Base-by-base conservation (phyloP, 768 basidiomycete genomes). In the Xerocomellus dryophilus region DNA sequence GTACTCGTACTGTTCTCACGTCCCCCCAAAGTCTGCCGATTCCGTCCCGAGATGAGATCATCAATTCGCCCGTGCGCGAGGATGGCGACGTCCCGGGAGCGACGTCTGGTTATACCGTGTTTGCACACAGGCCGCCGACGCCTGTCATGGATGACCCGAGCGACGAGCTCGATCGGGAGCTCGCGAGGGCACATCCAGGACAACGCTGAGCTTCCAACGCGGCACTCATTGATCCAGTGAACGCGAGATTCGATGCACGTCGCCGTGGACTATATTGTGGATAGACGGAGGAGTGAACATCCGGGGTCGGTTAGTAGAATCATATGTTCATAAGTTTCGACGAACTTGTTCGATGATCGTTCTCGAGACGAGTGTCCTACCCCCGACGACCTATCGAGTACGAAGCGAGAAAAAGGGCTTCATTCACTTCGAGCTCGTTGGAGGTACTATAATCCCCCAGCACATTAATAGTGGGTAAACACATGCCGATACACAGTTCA, bases 101-200 rank as follows among this genome's bases (percentile, higher is more conserved):
- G 27, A 91, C 88, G 4, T 90, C 85, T 47, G 73, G 83, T 45
- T 90, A 78, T 66, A 86, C 86, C 11, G 75, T 78, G 2, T 65
- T 74, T 9, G 49, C 63, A 8, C 69, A 70, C 48, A 78, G 81
- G 46, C 76, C 82, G 4, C 72, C 80, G n/a, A 85, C 79, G 62
- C 90, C 88, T 0, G 76, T 90, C 56, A 81, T 90, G 76, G 92
- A 94, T 59, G 85, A 93, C 63, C 92, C 92, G 7, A 89, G 87
- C 54, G 86, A 84, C 51, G 88, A 88, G 62, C 81, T 95, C 12
- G 93, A 95, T 66, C 82, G 85, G 41, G 92, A 95, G 68, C 78
- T 94, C n/a, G 88, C 87, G 11, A 81, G 82, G 48, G 83, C 87
- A 32, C 86, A 86, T 63, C 64, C 84, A 21, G 75, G 66, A 18